Evolutionary conservation across 148 eudicot species (phyloP).

Genomic region (Rhododendron ferrugineum): DNA sequence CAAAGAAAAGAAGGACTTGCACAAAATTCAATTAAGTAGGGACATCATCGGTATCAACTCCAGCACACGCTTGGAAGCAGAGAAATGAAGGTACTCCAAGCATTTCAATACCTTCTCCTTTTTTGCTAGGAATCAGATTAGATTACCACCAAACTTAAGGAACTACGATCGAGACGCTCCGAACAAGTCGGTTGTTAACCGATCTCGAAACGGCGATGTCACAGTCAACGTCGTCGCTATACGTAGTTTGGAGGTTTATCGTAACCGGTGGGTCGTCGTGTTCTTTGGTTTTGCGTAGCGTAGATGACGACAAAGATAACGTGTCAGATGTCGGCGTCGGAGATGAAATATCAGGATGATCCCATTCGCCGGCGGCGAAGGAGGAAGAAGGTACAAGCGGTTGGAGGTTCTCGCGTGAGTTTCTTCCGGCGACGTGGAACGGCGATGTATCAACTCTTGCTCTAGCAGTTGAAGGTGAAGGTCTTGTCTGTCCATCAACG

Average conservation of each 20-base stretch:
- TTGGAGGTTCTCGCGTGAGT: not conserved
- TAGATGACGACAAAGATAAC: conserved; percentile 1
- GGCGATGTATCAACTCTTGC: not conserved
- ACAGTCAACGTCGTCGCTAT: conserved; percentile 18
- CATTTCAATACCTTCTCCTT: conserved; percentile 97
- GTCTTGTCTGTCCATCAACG: conserved; percentile 8
- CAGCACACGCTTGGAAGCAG: conserved; percentile 80
- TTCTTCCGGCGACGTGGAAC: not conserved
- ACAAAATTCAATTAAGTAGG: not conserved
- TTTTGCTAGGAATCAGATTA: conserved; percentile 69
- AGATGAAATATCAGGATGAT: not conserved
- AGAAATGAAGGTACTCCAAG: conserved; percentile 91
- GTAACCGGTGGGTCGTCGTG: conserved; percentile 30
- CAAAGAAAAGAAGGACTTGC: no score
- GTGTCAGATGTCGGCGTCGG: not conserved
- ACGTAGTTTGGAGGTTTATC: conserved; percentile 17
- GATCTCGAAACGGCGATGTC: conserved; percentile 10
- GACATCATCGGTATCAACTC: conserved; percentile 66
- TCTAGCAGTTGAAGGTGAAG: conserved; percentile 4
- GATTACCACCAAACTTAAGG: conserved; percentile 87
- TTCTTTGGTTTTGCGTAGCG: conserved; percentile 9
- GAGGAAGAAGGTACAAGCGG: not conserved
- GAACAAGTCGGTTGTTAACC: conserved; percentile 13
- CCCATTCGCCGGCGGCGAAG: not conserved
- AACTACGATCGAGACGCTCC: conserved; percentile 12